Conservation (phyloP, 495 filamentous ascomycete genomes). For the Ramalina peruviana region DNA sequence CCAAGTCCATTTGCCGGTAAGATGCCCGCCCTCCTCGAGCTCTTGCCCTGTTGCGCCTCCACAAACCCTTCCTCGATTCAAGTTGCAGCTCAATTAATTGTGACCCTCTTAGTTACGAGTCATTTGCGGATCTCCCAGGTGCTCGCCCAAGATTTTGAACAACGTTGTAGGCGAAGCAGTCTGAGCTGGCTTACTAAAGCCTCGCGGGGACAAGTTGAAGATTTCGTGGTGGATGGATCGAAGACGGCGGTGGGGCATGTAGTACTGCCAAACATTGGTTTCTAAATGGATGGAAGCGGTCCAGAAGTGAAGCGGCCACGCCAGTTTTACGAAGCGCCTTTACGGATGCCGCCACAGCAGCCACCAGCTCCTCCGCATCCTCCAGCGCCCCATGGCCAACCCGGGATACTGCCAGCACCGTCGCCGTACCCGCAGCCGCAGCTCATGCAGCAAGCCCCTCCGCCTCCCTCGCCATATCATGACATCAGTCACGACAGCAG, state of each 20-base stretch:
- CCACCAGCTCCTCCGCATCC: conserved; percentile 2
- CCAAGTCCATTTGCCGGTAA: no score
- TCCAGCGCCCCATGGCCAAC: conserved; percentile 9
- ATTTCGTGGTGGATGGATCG: conserved; percentile 1
- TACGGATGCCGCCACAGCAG: conserved; percentile 10
- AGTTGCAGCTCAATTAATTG: no score
- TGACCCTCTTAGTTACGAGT: no score
- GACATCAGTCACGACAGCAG: conserved; percentile 10
- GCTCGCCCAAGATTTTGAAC: not conserved
- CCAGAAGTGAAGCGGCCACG: conserved; percentile 16
- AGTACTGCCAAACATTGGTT: not conserved
- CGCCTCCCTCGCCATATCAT: conserved; percentile 15
- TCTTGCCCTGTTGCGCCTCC: no score
- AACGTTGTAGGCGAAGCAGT: not conserved
- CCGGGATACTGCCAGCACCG: conserved; percentile 8
- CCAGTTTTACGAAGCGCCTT: conserved; percentile 13
- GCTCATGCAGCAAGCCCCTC: conserved; percentile 2
- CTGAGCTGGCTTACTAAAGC: not conserved
- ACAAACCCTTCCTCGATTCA: no score
- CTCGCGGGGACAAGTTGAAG: not conserved
- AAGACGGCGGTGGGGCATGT: not conserved
- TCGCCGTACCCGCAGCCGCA: conserved; percentile 9
- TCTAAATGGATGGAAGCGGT: conserved; percentile 16
- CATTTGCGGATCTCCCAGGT: no score
- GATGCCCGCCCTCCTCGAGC: no score